Base-by-base conservation (phyloP, 495 filamentous ascomycete species). In the Xylona heveae region DNA sequence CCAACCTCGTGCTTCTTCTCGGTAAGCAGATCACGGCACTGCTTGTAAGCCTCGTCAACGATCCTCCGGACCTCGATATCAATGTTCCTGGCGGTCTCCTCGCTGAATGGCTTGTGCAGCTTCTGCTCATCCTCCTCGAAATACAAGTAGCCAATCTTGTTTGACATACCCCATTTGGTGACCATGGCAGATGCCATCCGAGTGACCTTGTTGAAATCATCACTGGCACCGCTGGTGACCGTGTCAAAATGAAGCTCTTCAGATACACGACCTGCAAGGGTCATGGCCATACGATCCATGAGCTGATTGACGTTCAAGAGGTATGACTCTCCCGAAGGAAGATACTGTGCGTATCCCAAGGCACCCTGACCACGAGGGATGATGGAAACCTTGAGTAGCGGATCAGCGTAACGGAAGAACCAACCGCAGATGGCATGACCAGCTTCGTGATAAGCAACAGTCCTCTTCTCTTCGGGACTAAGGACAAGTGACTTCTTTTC, bases 221-320 rank as follows among this genome's bases (percentile, higher is more conserved):
- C 88, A 24, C 69, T 78, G 13, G 88, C 88, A 28, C 88, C 88
- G 37, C 74, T 80, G 4, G 90, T 97, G 15, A 97, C 85, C 6
- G 79, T 92, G 16, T 84, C 75, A 52, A 95, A 97, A 53, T 95
- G 82, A 3, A 97, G 48, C 53, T 97, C 88, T 53, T 97, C 88
- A 23, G 74, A 83, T 24, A 97, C 78, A 39, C 88, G 75, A 2
- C 88, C 88, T 42, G 78, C 88, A 24, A 97, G 69, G 12, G 88
- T 93, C 88, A 97, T 97, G 38, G 90, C 88, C 90, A 97, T 97
- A 37, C 90, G 81, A 53, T 97, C 88, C 84, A 94, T 94, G 17
- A 97, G 59, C 57, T 97, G 88, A 51, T 84, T 74, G 40, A 79
- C 72, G 40, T 71, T 93, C 82, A 97, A 78, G 33, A 95, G 65